Base-by-base conservation (phyloP, 192 early-diverging fungal species). In the Coemansia sp. region DNA sequence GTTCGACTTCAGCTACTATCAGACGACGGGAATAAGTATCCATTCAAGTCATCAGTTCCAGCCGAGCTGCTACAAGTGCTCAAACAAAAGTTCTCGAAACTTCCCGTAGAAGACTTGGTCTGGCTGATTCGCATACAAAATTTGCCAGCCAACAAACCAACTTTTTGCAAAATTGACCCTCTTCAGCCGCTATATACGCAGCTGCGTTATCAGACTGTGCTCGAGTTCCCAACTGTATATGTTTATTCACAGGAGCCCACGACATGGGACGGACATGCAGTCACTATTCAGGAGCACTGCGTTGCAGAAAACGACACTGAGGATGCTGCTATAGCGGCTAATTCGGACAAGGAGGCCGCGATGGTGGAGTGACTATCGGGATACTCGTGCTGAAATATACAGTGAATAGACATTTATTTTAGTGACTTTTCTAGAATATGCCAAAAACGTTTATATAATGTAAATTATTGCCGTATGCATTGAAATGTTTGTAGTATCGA, bases 141-240 rank as follows among this genome's bases (percentile, higher is more conserved):
- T 27, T 59, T 22, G 54, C 73, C 66, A 49, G 80, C 83, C 3
- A 85, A 85, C 49, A 59, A 77, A 39, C 84, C 84, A 3, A 74
- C 71, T 14, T 64, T 82, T 14, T 81, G 73, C 65, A 75, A 56
- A 18, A 60, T 85, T 22, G 67, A 62, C 26, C 60, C 56, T 9
- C 20, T 19, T 1, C 65, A 78, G 58, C 73, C 73, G 10, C 61
- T 85, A 22, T 75, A 67, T 51, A 78, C 77, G 0, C 73, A 77
- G 58, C 69, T 85, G 7, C 66, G 64, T 26, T 75, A 78, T 55
- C 78, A 85, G 48, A 82, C 77, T 7, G 73, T 85, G 9, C 20
- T 83, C 18, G 84, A 85, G 56, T 85, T 76, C 52, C 84, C 84
- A 0, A 74, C 74, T 2, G 65, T 85, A 20, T 67, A 81, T 47